phyloP scores from a whole-genome alignment of 768 basidiomycete species.

The Paxillus ammoniavirescens region DNA sequence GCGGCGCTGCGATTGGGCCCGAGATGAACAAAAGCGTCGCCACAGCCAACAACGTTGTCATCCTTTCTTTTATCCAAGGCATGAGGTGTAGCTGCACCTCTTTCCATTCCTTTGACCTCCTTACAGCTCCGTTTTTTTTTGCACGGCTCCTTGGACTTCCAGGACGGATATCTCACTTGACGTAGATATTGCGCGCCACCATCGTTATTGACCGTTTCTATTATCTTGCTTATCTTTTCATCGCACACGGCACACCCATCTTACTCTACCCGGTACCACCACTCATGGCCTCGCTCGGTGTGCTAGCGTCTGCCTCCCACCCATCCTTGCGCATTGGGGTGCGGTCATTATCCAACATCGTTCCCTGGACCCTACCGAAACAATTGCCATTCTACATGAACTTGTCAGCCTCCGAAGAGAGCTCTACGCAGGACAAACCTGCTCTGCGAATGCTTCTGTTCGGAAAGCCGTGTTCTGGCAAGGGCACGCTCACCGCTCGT shows the following conservation, averaged over 20 bases:
- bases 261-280: background rate
- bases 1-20: too few species aligned
- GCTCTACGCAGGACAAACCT: slow-evolving; percentile 26
- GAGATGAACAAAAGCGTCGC: too few species aligned
- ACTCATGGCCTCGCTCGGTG: slow-evolving; percentile 4
- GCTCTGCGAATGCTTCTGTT: slow-evolving; percentile 49
- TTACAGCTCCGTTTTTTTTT: background rate
- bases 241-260: slow-evolving; percentile 1
- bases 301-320: slow-evolving; percentile 1
- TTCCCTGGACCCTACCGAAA: slow-evolving; percentile 25
- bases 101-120: background rate
- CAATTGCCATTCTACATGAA: slow-evolving; percentile 52
- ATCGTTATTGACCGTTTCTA: background rate
- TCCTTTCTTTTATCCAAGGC: slow-evolving; percentile 13
- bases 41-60: slow-evolving; percentile 11
- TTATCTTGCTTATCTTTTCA: slow-evolving; percentile 1
- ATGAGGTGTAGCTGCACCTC: slow-evolving; percentile 13
- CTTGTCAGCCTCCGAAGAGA: slow-evolving; percentile 18
- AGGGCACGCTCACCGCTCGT: slow-evolving; percentile 76
- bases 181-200: background rate
- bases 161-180: background rate
- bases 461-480: slow-evolving; percentile 67
- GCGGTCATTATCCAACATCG: slow-evolving; percentile 20
- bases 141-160: background rate
- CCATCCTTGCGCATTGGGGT: background rate